These are phyloP conservation scores for Dendrocalamus sinicus DNA, from an alignment of 176 grass and related monocot genomes.

Conservation along the genomic window DNA sequence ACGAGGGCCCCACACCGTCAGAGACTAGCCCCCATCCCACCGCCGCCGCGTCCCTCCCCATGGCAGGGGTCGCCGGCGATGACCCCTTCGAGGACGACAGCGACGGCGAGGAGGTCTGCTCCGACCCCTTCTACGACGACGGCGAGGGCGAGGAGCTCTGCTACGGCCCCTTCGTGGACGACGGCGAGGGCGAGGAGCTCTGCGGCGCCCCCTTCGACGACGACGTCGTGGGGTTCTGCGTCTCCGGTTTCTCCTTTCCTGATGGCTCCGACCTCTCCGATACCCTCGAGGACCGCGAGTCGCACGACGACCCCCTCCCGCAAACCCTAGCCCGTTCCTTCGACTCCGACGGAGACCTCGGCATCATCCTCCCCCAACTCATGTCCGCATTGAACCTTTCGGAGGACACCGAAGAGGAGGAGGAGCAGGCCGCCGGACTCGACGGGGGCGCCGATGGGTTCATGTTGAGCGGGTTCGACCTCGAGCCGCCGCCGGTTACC, in stretches of 20 bases:
- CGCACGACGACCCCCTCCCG: no score
- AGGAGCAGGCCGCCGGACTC: neutral
- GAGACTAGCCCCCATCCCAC: neutral
- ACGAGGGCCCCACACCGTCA: no score
- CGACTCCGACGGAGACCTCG: no score
- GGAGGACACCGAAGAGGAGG: neutral
- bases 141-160: neutral
- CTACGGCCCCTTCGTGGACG: neutral
- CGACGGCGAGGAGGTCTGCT: neutral
- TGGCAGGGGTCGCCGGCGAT: neutral
- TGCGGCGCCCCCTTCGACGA: neutral
- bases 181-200: neutral
- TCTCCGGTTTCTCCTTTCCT: slow-evolving; percentile 27
- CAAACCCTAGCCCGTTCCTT: no score
- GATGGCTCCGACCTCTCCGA: neutral
- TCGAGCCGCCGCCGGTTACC: no score
- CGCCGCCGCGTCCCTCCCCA: neutral
- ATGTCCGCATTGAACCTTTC: no score
- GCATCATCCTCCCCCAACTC: no score
- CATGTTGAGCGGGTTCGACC: neutral
- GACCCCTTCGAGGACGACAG: slow-evolving; percentile 2
- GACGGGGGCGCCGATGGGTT: neutral
- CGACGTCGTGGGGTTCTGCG: slow-evolving; percentile 4
- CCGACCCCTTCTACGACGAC: neutral
- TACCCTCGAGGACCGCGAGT: neutral